Percentiles rank a stretch among this genome's conserved stretches.
These are phyloP conservation scores for Ustilago vetiveriae DNA, from an alignment of 1,284 basidiomycete species.

Conservation along the genomic window DNA sequence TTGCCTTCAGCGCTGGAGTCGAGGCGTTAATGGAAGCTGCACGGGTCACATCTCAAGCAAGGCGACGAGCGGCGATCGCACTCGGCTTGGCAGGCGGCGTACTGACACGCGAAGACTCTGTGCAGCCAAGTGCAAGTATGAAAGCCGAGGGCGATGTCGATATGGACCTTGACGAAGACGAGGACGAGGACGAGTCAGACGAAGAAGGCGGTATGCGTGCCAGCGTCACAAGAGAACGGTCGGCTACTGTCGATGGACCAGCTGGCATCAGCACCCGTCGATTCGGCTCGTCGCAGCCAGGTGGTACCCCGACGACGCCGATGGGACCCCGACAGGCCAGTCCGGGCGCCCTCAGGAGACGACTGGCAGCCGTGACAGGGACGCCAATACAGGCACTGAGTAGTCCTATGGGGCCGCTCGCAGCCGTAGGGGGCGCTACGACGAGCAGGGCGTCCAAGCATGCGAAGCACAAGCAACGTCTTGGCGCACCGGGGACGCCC, in stretches of 20 bases:
- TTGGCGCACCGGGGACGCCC: conserved; percentile 40
- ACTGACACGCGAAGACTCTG: conserved; percentile 30
- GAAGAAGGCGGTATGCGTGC: conserved; percentile 18
- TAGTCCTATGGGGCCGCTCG: conserved; percentile 24
- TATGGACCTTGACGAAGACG: conserved; percentile 39
- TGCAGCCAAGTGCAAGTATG: conserved; percentile 7
- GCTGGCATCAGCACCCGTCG: conserved; percentile 7
- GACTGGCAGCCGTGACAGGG: conserved; percentile 38
- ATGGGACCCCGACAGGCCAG: conserved; percentile 30
- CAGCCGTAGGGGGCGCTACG: conserved; percentile 3
- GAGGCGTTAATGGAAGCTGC: conserved; percentile 44
- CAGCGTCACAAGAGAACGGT: conserved; percentile 24
- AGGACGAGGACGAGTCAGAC: conserved; percentile 30
- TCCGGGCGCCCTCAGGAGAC: conserved; percentile 38
- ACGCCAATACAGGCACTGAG: conserved; percentile 30
- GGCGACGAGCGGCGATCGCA: conserved; percentile 33
- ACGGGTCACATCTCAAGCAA: conserved; percentile 29
- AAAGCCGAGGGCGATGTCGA: conserved; percentile 19
- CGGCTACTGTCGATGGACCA: conserved; percentile 20
- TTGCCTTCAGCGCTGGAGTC: conserved; percentile 38
- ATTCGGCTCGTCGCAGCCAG: conserved; percentile 38
- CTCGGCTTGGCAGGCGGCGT: conserved; percentile 33
- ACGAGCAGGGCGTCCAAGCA: conserved; percentile 28
- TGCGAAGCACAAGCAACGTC: conserved; percentile 36
- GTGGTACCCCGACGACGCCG: conserved; percentile 37